These are phyloP conservation scores for Phytopythium kandeliae DNA, from an alignment of 352 stramenopile species.

Conservation along the genomic window DNA sequence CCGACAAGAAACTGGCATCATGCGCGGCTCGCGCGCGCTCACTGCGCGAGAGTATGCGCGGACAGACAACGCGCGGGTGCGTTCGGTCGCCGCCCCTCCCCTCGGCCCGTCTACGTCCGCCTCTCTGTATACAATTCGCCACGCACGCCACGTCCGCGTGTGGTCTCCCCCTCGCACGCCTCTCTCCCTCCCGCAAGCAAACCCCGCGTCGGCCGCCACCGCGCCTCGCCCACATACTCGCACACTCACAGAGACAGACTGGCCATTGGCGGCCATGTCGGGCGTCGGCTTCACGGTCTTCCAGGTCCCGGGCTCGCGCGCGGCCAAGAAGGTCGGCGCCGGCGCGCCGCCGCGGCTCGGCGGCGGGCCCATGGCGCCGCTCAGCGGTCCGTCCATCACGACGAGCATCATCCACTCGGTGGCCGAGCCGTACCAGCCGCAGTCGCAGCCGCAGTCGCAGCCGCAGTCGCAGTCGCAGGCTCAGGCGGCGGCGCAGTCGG, in stretches of 20 bases:
- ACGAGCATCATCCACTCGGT: constrained; percentile 10
- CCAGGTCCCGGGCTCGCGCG: constrained; percentile 46
- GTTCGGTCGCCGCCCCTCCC: too few relatives aligned
- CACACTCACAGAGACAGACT: neutral
- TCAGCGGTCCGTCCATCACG: constrained; percentile 1
- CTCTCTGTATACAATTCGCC: too few relatives aligned
- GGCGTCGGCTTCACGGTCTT: constrained; percentile 62
- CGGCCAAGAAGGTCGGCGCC: constrained; percentile 16
- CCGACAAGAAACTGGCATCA: constrained; percentile 4
- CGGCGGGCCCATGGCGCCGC: neutral
- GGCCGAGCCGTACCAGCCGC: constrained; percentile 14
- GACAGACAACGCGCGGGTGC: neutral
- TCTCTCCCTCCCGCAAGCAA: neutral
- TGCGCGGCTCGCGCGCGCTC: neutral
- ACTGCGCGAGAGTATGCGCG: neutral
- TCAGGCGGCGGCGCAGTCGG: neutral
- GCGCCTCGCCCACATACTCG: neutral
- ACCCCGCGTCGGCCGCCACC: neutral
- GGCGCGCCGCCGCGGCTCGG: constrained; percentile 2
- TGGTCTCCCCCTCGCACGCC: neutral
- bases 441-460: neutral
- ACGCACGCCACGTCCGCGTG: neutral
- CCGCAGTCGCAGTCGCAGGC: too few relatives aligned
- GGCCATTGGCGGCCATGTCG: neutral
- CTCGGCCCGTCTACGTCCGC: too few relatives aligned